Evolutionary conservation across 2,329 filamentous ascomycete species (phyloP).

Genomic region (Cytospora schulzeri): DNA sequence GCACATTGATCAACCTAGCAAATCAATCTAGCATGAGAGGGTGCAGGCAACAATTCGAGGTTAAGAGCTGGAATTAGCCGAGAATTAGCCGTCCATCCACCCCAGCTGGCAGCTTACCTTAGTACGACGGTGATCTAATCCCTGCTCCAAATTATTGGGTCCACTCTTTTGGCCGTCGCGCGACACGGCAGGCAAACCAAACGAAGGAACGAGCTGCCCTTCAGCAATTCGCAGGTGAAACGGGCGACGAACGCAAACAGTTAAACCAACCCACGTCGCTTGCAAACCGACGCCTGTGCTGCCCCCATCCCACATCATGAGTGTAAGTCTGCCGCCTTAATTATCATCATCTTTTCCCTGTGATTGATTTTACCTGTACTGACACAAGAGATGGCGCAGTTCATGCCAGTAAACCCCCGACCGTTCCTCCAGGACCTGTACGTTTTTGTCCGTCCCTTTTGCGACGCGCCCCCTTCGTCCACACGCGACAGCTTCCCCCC

Average conservation of each 20-base stretch:
- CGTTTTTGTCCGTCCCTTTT: constrained; percentile 40
- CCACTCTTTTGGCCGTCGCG: not conserved
- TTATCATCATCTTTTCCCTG: not conserved
- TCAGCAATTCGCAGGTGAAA: not conserved
- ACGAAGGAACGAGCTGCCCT: not conserved
- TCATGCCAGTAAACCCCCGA: constrained; percentile 94
- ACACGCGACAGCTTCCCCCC: constrained; percentile 11
- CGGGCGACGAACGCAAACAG: not conserved
- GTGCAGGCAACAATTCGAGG: too few relatives aligned
- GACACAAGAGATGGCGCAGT: constrained; percentile 47
- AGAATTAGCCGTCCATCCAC: constrained; percentile 2
- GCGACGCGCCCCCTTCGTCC: constrained; percentile 60
- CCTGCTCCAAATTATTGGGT: constrained; percentile 12
- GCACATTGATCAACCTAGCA: too few relatives aligned
- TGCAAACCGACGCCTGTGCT: constrained; percentile 14
- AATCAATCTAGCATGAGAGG: too few relatives aligned
- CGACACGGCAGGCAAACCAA: not conserved
- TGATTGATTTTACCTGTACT: not conserved
- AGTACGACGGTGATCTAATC: not conserved
- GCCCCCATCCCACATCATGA: constrained; percentile 20
- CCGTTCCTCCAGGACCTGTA: constrained; percentile 94
- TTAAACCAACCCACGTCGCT: not conserved
- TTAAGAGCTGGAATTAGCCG: not conserved
- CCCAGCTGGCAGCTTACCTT: not conserved
- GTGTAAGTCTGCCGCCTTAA: constrained; percentile 14